A percentile compares a stretch with the other conserved stretches of the same genome.
These are phyloP conservation scores for Laguncularia racemosa DNA, from an alignment of 345 rosid species.

Conservation along the genomic window DNA sequence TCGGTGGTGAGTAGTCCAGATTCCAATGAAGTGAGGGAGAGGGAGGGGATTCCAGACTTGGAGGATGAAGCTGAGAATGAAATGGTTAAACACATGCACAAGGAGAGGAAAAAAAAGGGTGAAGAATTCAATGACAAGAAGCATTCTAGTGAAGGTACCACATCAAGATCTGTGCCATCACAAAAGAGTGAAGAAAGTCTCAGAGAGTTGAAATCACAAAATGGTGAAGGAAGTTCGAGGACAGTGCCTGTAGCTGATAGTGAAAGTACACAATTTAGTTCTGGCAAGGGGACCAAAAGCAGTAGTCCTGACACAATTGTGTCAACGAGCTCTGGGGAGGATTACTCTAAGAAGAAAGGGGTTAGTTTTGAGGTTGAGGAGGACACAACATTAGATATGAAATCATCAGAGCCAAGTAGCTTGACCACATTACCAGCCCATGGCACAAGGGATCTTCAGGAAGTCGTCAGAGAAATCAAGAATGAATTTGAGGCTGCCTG, in stretches of 20 bases:
- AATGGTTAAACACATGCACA: conserved; percentile 33
- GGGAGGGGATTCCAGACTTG: conserved; percentile 95
- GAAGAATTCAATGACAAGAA: conserved; percentile 23
- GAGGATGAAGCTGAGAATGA: conserved; percentile 86
- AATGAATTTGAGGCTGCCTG: conserved; percentile 76
- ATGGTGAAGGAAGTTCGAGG: neutral
- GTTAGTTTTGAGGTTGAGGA: conserved; percentile 81
- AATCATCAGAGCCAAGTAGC: conserved; percentile 59
- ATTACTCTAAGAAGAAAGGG: conserved; percentile 40
- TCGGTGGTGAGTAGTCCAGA: conserved; percentile 75
- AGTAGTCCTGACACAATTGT: conserved; percentile 42
- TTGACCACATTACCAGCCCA: conserved; percentile 53
- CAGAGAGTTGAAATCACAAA: no score
- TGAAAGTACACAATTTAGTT: conserved; percentile 21
- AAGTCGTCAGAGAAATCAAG: conserved; percentile 80
- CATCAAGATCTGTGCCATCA: conserved; percentile 25
- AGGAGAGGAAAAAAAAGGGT: conserved; percentile 26
- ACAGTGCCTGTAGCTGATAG: conserved; percentile 6
- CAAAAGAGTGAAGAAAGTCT: conserved; percentile 20
- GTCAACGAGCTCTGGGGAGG: conserved; percentile 45
- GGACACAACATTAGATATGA: conserved; percentile 30
- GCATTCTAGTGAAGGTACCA: conserved; percentile 59
- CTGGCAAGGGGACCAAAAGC: conserved; percentile 21
- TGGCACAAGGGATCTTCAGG: conserved; percentile 75
- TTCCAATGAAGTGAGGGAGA: conserved; percentile 82